These are phyloP conservation scores for Cyclocybe cylindracea DNA, from an alignment of 768 basidiomycete genomes.

Conservation along the genomic window DNA sequence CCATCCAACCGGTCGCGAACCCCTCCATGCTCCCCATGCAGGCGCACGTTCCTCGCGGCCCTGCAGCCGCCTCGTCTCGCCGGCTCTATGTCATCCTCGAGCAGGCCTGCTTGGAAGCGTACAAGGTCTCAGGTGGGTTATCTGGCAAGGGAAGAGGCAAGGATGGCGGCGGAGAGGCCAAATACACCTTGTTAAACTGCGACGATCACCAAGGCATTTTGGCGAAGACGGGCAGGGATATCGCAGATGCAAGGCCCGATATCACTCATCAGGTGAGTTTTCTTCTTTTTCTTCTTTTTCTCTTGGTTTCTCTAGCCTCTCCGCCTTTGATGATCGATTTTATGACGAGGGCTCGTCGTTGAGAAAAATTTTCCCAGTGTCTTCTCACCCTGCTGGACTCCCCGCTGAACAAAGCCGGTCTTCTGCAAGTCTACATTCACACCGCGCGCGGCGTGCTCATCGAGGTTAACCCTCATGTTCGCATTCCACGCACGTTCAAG, in stretches of 20 bases:
- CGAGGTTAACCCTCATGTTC: slow-evolving; percentile 96
- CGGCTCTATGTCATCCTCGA: slow-evolving; percentile 89
- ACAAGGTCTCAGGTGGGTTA: slow-evolving; percentile 72
- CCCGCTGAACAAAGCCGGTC: slow-evolving; percentile 95
- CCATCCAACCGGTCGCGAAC: slow-evolving; percentile 56
- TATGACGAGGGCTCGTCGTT: neutral
- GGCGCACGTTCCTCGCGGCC: slow-evolving; percentile 67
- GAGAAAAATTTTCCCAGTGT: slow-evolving; percentile 54
- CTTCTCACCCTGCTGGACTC: slow-evolving; percentile 95
- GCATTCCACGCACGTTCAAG: slow-evolving; percentile 98
- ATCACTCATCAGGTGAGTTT: slow-evolving; percentile 92
- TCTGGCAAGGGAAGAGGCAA: slow-evolving; percentile 50
- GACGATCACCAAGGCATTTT: slow-evolving; percentile 99
- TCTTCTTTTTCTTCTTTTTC: slow-evolving; percentile 6
- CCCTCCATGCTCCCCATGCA: slow-evolving; percentile 83
- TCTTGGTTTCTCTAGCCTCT: slow-evolving; percentile 1
- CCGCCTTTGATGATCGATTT: slow-evolving; percentile 1
- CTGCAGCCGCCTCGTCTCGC: slow-evolving; percentile 54
- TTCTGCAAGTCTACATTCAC: slow-evolving; percentile 97
- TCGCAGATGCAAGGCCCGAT: slow-evolving; percentile 98
- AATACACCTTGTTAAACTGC: slow-evolving; percentile 96
- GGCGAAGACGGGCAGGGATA: slow-evolving; percentile 96
- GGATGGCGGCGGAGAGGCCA: slow-evolving; percentile 77
- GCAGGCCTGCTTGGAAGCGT: slow-evolving; percentile 95
- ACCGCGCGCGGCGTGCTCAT: slow-evolving; percentile 95